A percentile compares a stretch with the other conserved stretches of the same genome.
Conservation (phyloP, 2,329 filamentous ascomycete genomes). For the Alternaria triticina region DNA sequence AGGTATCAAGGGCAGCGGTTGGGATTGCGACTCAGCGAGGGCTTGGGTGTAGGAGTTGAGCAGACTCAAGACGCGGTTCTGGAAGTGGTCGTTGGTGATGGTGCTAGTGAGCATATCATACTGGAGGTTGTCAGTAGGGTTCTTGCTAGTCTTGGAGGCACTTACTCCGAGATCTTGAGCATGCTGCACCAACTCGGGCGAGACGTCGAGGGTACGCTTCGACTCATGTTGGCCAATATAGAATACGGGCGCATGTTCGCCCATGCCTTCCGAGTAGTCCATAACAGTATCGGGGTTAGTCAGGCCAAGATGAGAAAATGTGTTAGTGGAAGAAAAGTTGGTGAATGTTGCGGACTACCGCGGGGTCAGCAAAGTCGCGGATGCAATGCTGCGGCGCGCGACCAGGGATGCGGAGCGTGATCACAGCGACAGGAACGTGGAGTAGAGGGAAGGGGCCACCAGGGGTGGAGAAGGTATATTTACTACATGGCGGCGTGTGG, state of each 20-base stretch:
- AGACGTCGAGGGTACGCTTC: conserved; percentile 64
- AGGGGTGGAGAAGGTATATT: conserved; percentile 7
- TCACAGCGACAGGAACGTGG: not conserved
- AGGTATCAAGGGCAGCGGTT: conserved; percentile 55
- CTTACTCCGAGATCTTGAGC: conserved; percentile 73
- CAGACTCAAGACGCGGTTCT: conserved; percentile 68
- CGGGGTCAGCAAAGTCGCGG: conserved; percentile 13
- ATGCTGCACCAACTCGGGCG: conserved; percentile 68
- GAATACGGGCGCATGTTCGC: conserved; percentile 59
- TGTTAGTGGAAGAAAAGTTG: conserved; percentile 9
- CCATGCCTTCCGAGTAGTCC: conserved; percentile 42
- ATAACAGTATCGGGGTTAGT: conserved; percentile 17
- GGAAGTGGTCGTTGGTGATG: conserved; percentile 77
- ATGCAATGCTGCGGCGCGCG: conserved; percentile 3
- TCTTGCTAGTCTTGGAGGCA: not conserved
- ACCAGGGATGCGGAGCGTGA: not conserved
- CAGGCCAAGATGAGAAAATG: not conserved
- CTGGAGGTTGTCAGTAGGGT: conserved; percentile 51
- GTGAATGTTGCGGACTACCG: conserved; percentile 9
- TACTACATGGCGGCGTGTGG: conserved; percentile 16
- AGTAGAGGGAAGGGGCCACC: conserved; percentile 2
- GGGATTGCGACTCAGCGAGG: conserved; percentile 51
- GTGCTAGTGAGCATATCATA: conserved; percentile 81
- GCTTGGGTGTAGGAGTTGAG: conserved; percentile 62
- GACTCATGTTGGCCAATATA: conserved; percentile 79